These are phyloP conservation scores for Penicillium mononematosum DNA, from an alignment of 495 filamentous ascomycete species.

Conservation along the genomic window DNA sequence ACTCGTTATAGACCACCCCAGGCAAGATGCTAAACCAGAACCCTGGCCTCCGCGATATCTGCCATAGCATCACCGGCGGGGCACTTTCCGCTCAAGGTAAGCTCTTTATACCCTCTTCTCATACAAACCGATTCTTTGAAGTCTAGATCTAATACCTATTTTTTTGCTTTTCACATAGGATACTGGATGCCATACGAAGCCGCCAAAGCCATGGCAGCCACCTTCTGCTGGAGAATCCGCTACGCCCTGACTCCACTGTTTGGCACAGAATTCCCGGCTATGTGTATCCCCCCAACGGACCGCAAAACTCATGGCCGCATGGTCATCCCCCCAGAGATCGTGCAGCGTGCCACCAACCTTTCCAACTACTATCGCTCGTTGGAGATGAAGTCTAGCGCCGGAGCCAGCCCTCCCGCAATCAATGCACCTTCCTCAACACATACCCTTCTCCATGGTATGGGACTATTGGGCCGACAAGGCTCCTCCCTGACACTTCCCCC, in stretches of 20 bases:
- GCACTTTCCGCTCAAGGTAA: conserved; percentile 86
- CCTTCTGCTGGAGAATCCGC: conserved; percentile 84
- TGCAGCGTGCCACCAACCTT: conserved; percentile 53
- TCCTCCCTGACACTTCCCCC: background rate
- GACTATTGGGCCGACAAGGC: background rate
- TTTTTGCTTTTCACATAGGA: conserved; percentile 48
- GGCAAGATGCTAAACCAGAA: conserved; percentile 78
- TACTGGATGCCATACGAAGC: conserved; percentile 96
- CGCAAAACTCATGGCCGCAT: conserved; percentile 60
- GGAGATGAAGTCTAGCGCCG: conserved; percentile 23
- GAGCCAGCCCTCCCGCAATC: conserved; percentile 6
- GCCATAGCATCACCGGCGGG: conserved; percentile 92
- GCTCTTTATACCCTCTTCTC: background rate
- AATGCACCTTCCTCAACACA: conserved; percentile 15
- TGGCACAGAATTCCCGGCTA: conserved; percentile 69
- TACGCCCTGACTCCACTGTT: conserved; percentile 85
- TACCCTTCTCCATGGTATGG: conserved; percentile 8
- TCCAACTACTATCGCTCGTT: conserved; percentile 48
- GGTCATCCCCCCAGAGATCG: conserved; percentile 63
- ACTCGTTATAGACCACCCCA: conserved; percentile 66
- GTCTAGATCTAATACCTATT: conserved; percentile 15
- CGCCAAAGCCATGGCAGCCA: conserved; percentile 78
- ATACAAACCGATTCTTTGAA: background rate
- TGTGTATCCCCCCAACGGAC: conserved; percentile 63
- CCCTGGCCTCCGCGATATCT: conserved; percentile 77